phyloP scores from a whole-genome alignment of 257 asterid species.

The Pogostemon cablin region DNA sequence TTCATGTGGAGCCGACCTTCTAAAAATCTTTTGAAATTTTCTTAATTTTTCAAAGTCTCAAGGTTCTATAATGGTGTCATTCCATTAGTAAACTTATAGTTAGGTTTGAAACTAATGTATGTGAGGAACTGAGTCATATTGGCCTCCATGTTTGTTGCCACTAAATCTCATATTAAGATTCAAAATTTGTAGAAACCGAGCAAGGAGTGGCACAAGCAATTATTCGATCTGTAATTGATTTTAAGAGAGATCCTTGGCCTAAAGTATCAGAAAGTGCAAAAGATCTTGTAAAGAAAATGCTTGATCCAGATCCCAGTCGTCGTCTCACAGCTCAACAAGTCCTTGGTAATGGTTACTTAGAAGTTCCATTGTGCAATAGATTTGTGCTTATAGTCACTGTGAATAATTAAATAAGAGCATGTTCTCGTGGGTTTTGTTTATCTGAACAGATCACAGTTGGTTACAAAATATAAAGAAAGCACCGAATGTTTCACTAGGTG shows the following conservation, averaged over 20 bases:
- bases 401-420: constrained; percentile 7
- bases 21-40: background rate
- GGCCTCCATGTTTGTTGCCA: constrained; percentile 8
- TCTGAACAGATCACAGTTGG: constrained; percentile 71
- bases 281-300: constrained; percentile 80
- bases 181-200: constrained; percentile 57
- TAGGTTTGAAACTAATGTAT: background rate
- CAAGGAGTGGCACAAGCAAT: constrained; percentile 84
- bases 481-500: constrained; percentile 72
- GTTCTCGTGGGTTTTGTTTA: constrained; percentile 8
- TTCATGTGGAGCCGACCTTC: background rate
- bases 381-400: constrained; percentile 11
- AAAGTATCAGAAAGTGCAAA: constrained; percentile 65
- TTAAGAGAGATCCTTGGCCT: constrained; percentile 78
- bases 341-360: constrained; percentile 51
- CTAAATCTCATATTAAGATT: constrained; percentile 21
- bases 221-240: constrained; percentile 63
- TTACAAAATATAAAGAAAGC: constrained; percentile 68
- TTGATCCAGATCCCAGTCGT: constrained; percentile 58
- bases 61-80: background rate
- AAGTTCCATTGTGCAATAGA: background rate
- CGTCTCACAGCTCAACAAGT: constrained; percentile 75
- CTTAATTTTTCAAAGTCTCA: constrained; percentile 1
- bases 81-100: background rate
- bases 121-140: background rate